Evolutionary conservation across 2,329 filamentous ascomycete species (phyloP), one percentile per base, ranked within the genome.

Genomic region (Cadophora gregata): DNA sequence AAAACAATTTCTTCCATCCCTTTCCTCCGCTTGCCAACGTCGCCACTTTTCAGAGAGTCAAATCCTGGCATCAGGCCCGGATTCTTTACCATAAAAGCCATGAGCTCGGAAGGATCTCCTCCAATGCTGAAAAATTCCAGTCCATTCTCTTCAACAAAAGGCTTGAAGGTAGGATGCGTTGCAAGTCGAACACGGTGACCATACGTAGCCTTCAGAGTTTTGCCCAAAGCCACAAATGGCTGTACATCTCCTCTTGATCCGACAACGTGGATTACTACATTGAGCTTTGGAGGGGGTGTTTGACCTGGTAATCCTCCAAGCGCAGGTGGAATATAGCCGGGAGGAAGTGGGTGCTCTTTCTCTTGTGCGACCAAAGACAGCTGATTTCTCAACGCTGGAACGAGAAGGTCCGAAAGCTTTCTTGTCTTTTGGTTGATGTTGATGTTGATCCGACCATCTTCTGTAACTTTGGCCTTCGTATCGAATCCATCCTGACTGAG

Each of bases 51-150:
- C 59, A 96, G 79, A 0, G 91, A 89, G 59, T 94, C 90, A 66
- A 95, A 87, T 0, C 90, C 90, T 1, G 93, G 93, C 89, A 96
- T 93, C 36, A 97, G 81, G 0, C 93, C 92, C 0, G 93, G 92
- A 72, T 96, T 91, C 78, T 94, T 94, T 55, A 96, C 93, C 93
- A 96, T 96, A 74, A 95, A 96, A 3, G 93, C 92, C 91, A 93
- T 93, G 51, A 93, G 81, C 73, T 91, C 86, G 1, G 88, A 85
- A 1, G 91, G 91, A 75, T 93, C 90, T 2, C 90, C 91, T n/a
- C 90, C 90, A 61, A 93, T 91, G 68, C 80, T 86, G 77, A 91
- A 93, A 77, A 93, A 94, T 73, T 93, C 91, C 16, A 94, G 83
- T 0, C 84, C 89, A 75, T 89, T 88, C 62, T 91, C 86, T 67